A percentile compares a stretch with the other conserved stretches of the same genome.
These are phyloP conservation scores for Phlegmacium glaucopus DNA, from an alignment of 768 basidiomycete genomes.

Conservation along the genomic window DNA sequence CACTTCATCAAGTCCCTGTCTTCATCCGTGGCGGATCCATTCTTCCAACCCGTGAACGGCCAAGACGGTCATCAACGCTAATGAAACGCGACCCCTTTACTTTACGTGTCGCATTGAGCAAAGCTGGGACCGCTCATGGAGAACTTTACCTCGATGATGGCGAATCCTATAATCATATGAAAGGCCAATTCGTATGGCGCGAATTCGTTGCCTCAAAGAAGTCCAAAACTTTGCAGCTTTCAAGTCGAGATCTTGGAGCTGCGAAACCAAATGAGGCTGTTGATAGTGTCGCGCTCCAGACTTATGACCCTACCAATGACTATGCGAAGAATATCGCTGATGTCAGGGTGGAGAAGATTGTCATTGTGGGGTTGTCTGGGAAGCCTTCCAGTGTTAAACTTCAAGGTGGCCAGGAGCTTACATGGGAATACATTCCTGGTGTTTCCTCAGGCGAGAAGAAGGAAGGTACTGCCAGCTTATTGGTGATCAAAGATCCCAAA, in stretches of 20 bases:
- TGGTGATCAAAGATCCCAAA: slow-evolving; percentile 76
- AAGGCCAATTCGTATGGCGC: slow-evolving; percentile 85
- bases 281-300: slow-evolving; percentile 44
- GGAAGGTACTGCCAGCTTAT: slow-evolving; percentile 62
- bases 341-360: slow-evolving; percentile 80
- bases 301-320: slow-evolving; percentile 55
- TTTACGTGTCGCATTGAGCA: slow-evolving; percentile 75
- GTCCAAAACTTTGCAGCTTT: slow-evolving; percentile 36
- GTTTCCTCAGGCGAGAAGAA: slow-evolving; percentile 51
- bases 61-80: slow-evolving; percentile 77
- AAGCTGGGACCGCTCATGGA: slow-evolving; percentile 58
- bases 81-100: slow-evolving; percentile 96
- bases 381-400: slow-evolving; percentile 62
- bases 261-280: slow-evolving; percentile 44
- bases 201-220: slow-evolving; percentile 51
- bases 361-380: slow-evolving; percentile 66
- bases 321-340: slow-evolving; percentile 64
- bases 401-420: slow-evolving; percentile 47
- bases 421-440: slow-evolving; percentile 69
- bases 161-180: slow-evolving; percentile 68
- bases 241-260: slow-evolving; percentile 53
- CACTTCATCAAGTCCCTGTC: slow-evolving; percentile 76
- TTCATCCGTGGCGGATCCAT: slow-evolving; percentile 91
- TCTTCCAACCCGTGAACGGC: slow-evolving; percentile 81
- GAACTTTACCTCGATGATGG: slow-evolving; percentile 97